Conservation (phyloP, 257 asterid genomes). For the Nicotiana paniculata region DNA sequence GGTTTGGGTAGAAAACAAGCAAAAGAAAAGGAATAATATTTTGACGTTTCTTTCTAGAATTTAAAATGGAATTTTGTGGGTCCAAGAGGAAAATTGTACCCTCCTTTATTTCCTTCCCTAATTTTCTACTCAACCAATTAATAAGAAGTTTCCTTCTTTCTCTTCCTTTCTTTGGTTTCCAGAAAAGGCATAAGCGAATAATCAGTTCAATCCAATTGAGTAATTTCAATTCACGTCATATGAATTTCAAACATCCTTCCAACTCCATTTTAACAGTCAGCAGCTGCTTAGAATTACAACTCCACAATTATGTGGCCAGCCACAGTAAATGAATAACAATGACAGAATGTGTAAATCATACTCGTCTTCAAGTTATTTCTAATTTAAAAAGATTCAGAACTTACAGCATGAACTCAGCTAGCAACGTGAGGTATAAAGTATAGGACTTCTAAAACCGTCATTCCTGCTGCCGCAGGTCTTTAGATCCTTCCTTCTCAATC, state of each 20-base stretch:
- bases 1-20: background rate
- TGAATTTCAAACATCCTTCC: background rate
- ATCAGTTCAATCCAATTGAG: background rate
- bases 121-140: background rate
- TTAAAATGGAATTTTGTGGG: background rate
- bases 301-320: background rate
- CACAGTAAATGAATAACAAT: background rate
- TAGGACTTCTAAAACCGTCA: background rate
- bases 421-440: background rate
- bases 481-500: constrained; percentile 5
- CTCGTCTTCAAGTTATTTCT: background rate
- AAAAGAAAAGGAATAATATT: background rate
- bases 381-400: background rate
- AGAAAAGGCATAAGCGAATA: background rate
- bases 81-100: constrained; percentile 1
- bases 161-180: background rate
- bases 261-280: background rate
- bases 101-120: background rate
- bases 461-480: background rate
- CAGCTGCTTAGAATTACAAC: background rate
- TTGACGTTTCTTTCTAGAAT: background rate
- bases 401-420: background rate
- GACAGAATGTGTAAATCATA: background rate
- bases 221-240: background rate
- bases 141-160: background rate